Base-by-base conservation (phyloP, 2,329 filamentous ascomycete species). In the Penicillium paneum region DNA sequence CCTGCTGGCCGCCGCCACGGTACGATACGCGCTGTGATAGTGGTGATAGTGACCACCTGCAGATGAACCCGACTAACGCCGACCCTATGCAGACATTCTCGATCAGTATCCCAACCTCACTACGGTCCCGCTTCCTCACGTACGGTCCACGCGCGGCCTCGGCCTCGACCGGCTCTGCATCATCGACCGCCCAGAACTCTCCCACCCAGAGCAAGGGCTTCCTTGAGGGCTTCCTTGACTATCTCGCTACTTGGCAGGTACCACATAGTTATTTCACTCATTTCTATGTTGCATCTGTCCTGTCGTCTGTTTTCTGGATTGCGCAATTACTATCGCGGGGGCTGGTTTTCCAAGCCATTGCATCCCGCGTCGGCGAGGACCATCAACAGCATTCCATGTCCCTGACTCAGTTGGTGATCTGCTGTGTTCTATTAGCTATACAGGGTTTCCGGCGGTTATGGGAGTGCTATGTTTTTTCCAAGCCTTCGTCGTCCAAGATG, bases 201-300 rank as follows among this genome's bases (percentile, higher is more conserved):
- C 62, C 38, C 21, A 8, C 29, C 17, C 17, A 42, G 39, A 42
- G 24, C 31, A 49, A 50, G 40, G 46, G 52, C 48, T 38, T 78
- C 42, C 74, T 85, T 55, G 82, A 50, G 40, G 46, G 52, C 48
- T 38, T 78, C 42, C 74, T 85, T 55, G 82, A 85, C 63, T 69
- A 68, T 54, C 65, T 82, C 19, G 79, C 82, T 32, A 74, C 71
- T 35, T 71, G 81, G 61, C 83, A 83, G 68, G 87, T 97, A 34
- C 91, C 93, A 21, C 94, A 97, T 74, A 82, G 82, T 58, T 97
- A 90, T 86, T 97, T 97, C 72, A 82, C 81, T 40, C 89, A 94
- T 64, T 97, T 96, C 75, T 97, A 99, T 71, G 68, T 89, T 49
- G 71, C 85, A 34, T 93, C 90, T 3, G 75, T 91, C 5, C 68